A percentile compares a stretch with the other conserved stretches of the same genome.
phyloP scores from a whole-genome alignment of 139 green algal species.

The Edaphochlamys debaryana region DNA sequence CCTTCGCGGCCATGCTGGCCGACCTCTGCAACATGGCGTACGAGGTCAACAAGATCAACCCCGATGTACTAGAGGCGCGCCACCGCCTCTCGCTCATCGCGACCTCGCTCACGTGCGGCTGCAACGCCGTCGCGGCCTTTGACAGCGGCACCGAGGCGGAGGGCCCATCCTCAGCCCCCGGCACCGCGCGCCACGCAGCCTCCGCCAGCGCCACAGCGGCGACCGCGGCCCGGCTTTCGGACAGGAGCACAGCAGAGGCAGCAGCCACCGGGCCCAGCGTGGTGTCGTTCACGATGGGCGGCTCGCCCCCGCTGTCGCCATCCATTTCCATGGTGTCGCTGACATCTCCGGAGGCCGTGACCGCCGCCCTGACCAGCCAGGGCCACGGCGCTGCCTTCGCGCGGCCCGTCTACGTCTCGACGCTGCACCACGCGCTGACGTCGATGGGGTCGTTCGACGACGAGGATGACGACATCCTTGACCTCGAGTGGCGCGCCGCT shows the following conservation, averaged over 20 bases:
- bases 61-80: constrained; percentile 18
- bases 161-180: background rate
- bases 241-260: no score
- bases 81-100: constrained; percentile 50
- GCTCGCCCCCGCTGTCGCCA: constrained; percentile 6
- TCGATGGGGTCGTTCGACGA: constrained; percentile 7
- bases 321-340: constrained; percentile 36
- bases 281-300: constrained; percentile 22
- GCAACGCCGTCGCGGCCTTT: background rate
- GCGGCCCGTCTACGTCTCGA: constrained; percentile 28
- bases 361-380: constrained; percentile 28
- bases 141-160: background rate
- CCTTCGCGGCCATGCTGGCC: constrained; percentile 47
- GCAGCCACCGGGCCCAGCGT: background rate
- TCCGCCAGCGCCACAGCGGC: background rate
- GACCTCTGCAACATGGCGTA: constrained; percentile 66
- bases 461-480: constrained; percentile 28
- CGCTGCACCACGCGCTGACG: constrained; percentile 26
- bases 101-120: constrained; percentile 18
- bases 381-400: constrained; percentile 29
- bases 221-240: no score
- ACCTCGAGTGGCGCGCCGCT: constrained; percentile 20
- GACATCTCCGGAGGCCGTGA: constrained; percentile 29
- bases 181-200: background rate
- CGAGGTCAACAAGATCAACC: constrained; percentile 40